Evolutionary conservation across 345 rosid species (phyloP).

Genomic region (Rhodamnia rubescens): DNA sequence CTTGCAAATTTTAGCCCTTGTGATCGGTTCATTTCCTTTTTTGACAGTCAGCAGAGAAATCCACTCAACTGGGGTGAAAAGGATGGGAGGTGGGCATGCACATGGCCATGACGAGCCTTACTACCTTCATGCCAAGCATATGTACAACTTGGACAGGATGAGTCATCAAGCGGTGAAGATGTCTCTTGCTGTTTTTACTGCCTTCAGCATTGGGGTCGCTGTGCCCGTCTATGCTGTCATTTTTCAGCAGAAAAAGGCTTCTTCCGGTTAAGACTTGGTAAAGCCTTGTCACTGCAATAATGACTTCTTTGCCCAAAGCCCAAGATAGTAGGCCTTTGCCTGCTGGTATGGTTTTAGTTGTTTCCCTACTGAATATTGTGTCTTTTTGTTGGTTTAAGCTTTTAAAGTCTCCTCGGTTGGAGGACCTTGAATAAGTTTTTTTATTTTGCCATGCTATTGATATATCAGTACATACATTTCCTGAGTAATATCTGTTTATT

Average conservation of each 20-base stretch:
- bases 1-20: not conserved
- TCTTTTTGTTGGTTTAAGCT: not conserved
- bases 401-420: not conserved
- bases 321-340: not conserved
- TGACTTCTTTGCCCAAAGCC: not conserved
- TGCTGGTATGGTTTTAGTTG: not conserved
- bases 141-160: slow-evolving; percentile 98
- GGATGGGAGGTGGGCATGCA: slow-evolving; percentile 67
- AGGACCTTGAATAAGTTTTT: not conserved
- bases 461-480: not conserved
- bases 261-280: slow-evolving; percentile 32
- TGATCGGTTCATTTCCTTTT: not conserved
- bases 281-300: not conserved
- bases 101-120: slow-evolving; percentile 60
- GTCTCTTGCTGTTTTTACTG: slow-evolving; percentile 75
- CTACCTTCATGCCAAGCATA: slow-evolving; percentile 88
- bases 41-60: slow-evolving; percentile 23
- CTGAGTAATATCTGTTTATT: not conserved
- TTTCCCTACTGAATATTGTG: not conserved
- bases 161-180: slow-evolving; percentile 67
- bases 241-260: slow-evolving; percentile 93
- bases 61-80: slow-evolving; percentile 71
- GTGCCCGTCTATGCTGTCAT: slow-evolving; percentile 87
- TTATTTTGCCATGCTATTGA: not conserved
- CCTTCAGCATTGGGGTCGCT: slow-evolving; percentile 75